A percentile compares a stretch with the other conserved stretches of the same genome.
Conservation (phyloP, 1,284 basidiomycete genomes). For the Rhodofomes roseus region DNA sequence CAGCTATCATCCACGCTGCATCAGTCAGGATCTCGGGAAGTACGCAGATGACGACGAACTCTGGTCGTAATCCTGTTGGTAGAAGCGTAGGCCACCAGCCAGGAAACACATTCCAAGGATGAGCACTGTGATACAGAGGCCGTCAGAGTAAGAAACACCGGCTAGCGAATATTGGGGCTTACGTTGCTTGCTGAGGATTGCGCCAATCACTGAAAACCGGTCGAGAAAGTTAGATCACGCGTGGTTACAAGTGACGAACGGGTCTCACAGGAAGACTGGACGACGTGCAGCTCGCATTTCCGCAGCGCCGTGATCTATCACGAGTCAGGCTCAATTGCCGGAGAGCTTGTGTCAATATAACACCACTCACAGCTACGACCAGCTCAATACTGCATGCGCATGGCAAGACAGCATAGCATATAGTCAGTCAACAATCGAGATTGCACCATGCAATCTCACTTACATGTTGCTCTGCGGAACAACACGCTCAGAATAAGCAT, state of each 20-base stretch:
- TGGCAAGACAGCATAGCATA: neutral
- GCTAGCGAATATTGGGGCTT: conserved; percentile 22
- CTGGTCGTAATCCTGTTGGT: conserved; percentile 73
- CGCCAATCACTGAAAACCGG: conserved; percentile 59
- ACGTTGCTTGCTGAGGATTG: conserved; percentile 77
- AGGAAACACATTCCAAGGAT: conserved; percentile 80
- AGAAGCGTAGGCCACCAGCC: conserved; percentile 73
- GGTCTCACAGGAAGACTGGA: conserved; percentile 71
- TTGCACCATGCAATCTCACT: conserved; percentile 23
- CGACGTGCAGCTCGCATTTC: conserved; percentile 81
- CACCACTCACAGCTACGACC: conserved; percentile 61
- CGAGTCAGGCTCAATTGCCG: neutral
- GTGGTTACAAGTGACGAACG: conserved; percentile 45
- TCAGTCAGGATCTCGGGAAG: neutral
- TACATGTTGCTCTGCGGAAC: conserved; percentile 62
- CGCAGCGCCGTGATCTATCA: conserved; percentile 72
- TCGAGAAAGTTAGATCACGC: neutral
- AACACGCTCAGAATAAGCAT: conserved; percentile 7
- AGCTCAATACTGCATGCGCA: conserved; percentile 54
- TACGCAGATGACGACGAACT: conserved; percentile 40
- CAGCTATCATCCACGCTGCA: conserved; percentile 39
- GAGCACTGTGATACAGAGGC: conserved; percentile 17
- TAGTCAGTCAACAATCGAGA: conserved; percentile 5
- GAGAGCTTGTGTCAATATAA: neutral
- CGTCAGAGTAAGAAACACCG: neutral